Percentiles rank a stretch among this genome's conserved stretches.
Evolutionary conservation across 306 rosid species (phyloP).

Genomic region (Begonia peltatifolia): DNA sequence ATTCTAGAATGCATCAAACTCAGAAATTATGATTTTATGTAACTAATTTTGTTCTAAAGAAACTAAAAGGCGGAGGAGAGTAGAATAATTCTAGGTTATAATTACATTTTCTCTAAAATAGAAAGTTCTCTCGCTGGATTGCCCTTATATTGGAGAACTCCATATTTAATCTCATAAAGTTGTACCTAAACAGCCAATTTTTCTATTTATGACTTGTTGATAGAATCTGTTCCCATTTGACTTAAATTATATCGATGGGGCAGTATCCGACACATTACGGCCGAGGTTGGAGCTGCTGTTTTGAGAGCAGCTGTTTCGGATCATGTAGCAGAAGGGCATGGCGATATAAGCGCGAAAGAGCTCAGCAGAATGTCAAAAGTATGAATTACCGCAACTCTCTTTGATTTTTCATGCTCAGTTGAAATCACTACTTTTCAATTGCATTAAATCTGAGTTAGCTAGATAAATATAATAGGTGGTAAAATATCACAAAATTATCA

Average conservation of each 20-base stretch:
- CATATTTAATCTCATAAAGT: not conserved
- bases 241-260: conserved; percentile 3
- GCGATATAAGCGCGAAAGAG: conserved; percentile 51
- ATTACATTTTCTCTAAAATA: no score
- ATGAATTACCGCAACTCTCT: conserved; percentile 14
- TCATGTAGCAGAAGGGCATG: conserved; percentile 65
- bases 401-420: conserved; percentile 2
- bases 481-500: not conserved
- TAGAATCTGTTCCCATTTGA: not conserved
- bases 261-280: conserved; percentile 75
- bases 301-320: conserved; percentile 64
- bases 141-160: no score
- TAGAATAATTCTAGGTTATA: no score
- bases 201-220: not conserved
- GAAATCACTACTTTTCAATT: not conserved
- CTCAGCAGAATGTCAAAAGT: conserved; percentile 64
- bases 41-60: no score
- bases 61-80: no score
- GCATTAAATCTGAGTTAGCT: not conserved
- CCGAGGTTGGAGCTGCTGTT: conserved; percentile 91
- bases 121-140: no score
- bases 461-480: not conserved
- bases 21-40: no score
- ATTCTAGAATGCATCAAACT: no score
- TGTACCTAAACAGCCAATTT: not conserved